Conservation (phyloP, 2,329 filamentous ascomycete genomes). For the Penicillium sp. region DNA sequence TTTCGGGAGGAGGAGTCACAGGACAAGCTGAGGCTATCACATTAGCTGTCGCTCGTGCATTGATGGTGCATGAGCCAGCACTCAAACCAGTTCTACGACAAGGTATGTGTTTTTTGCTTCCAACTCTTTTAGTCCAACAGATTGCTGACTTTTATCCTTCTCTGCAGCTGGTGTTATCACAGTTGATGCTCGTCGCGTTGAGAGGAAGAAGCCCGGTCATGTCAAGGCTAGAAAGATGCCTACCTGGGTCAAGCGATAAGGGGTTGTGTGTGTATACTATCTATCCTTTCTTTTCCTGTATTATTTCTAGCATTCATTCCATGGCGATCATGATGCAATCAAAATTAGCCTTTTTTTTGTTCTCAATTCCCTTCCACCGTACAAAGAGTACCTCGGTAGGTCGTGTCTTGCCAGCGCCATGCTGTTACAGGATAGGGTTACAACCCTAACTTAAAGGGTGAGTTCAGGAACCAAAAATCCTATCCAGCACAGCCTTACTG, state of each 20-base stretch:
- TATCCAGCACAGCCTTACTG: too few species aligned
- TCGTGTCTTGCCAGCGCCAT: too few species aligned
- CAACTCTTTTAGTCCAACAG: neutral
- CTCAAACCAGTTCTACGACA: slow-evolving; percentile 81
- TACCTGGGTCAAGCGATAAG: slow-evolving; percentile 85
- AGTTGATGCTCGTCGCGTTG: slow-evolving; percentile 83
- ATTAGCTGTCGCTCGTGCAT: slow-evolving; percentile 79
- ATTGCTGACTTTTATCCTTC: slow-evolving; percentile 5
- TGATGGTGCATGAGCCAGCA: slow-evolving; percentile 86
- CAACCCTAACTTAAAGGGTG: too few species aligned
- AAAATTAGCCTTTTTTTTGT: neutral
- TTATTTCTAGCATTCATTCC: slow-evolving; percentile 9
- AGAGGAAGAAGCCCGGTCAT: slow-evolving; percentile 96
- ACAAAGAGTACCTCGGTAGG: neutral
- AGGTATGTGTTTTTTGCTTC: slow-evolving; percentile 61
- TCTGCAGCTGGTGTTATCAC: slow-evolving; percentile 81
- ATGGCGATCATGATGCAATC: slow-evolving; percentile 6
- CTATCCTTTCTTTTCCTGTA: slow-evolving; percentile 13
- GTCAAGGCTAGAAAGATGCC: slow-evolving; percentile 98
- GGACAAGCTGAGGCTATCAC: slow-evolving; percentile 95
- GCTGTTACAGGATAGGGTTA: neutral
- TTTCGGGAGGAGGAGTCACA: slow-evolving; percentile 82
- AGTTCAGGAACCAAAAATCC: too few species aligned
- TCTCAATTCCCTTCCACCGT: neutral
- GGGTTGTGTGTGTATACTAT: slow-evolving; percentile 11